Conservation (phyloP, 805 yeast species). For the Schwanniomyces pseudopolymorphus region DNA sequence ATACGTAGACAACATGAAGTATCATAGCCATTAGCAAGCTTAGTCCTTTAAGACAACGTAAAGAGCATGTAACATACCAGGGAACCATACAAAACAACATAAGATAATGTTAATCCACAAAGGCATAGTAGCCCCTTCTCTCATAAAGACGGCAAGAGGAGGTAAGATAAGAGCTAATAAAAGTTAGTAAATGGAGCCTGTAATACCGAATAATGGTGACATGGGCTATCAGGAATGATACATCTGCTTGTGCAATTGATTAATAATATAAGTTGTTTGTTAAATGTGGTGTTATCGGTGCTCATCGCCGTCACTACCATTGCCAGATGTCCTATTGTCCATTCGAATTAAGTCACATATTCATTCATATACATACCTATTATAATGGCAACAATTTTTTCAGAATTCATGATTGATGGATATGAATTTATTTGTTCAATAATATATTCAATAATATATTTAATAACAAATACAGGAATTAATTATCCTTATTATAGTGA, state of each 20-base stretch:
- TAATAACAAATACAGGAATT: neutral
- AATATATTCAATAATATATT: neutral
- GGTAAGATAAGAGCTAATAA: constrained; percentile 61
- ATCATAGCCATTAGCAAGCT: neutral
- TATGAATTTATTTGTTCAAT: neutral
- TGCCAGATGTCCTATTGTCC: neutral
- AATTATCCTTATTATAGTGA: neutral
- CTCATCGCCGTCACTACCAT: neutral
- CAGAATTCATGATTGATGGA: constrained; percentile 29
- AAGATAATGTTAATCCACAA: constrained; percentile 64
- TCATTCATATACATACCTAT: constrained; percentile 22
- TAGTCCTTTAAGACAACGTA: constrained; percentile 51
- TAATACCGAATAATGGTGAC: neutral
- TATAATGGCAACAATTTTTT: constrained; percentile 41
- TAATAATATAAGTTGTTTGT: neutral
- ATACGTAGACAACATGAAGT: neutral
- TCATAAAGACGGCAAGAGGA: constrained; percentile 74
- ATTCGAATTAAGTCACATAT: neutral
- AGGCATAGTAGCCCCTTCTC: constrained; percentile 62
- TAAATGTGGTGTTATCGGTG: neutral
- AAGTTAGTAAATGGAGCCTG: constrained; percentile 13
- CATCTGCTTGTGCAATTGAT: neutral
- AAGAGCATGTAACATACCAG: constrained; percentile 76
- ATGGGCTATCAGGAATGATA: too few relatives aligned
- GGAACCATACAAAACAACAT: constrained; percentile 68